Base-by-base conservation (phyloP, 192 early-diverging fungal genomes). In the Entomortierella chlamydospora region DNA sequence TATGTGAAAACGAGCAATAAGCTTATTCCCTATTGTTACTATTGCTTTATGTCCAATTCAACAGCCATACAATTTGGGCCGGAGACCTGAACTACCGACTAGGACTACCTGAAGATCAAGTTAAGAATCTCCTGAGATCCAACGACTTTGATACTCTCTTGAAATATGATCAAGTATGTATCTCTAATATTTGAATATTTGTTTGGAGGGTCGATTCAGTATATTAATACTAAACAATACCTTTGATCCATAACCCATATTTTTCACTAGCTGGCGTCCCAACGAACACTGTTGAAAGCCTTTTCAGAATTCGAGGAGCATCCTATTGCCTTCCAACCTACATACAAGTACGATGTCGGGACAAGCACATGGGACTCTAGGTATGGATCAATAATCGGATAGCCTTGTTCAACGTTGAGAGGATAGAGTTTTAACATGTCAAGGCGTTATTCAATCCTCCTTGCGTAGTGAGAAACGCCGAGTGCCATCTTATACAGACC, bases 51-150 rank as follows among this genome's bases (percentile, higher is more conserved):
- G 12, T 43, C 37, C 23, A 11, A 30, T 61, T 0, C 2, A n/a
- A 5, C 50, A 91, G 92, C 62, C 91, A 93, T 76, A 83, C 94
- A 26, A 86, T 99, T 51, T 99, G 94, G 93, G 76, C 97, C 18
- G 98, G 98, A 29, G 98, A 99, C 76, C 74, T 99, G 60, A 99
- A 99, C 77, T 98, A 99, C 82, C 89, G 98, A 5, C 83, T 99
- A 34, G 73, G 52, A 2, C 63, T 96, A 0, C 77, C 89, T 7
- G 90, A 93, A 54, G 77, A 81, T 10, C 88, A 88, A 9, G 87
- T 93, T 43, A 90, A 90, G 61, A 65, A 68, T 8, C 45, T 83
- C 1, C 39, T 96, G 3, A 85, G 81, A 17, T 81, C 83, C 17
- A 84, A 87, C 8, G 76, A 96, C 42, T 74, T 90, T 29, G 81